Evolutionary conservation across 176 grass and related monocot species (phyloP), one percentile per base, ranked within the genome.

Genomic region (Coix lacrymajobi): DNA sequence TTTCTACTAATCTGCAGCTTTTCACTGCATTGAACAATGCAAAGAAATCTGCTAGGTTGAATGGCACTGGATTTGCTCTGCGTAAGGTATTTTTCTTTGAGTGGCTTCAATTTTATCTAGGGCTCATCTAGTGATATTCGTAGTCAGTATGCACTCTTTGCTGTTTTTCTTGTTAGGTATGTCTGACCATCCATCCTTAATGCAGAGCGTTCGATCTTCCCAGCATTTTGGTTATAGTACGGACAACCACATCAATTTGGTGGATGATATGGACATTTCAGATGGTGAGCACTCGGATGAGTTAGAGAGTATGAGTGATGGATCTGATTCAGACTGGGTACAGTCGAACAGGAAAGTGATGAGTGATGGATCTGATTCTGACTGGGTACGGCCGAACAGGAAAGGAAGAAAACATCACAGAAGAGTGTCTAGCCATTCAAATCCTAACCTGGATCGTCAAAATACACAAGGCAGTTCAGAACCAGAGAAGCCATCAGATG

Each of bases 231-330:
- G 11, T 11, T 72, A 71, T 39, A 57, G 37, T 31, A 81, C 82
- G 75, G 88, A 68, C 62, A 70, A 15, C 29, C 60, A 58, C 4
- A 76, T 78, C 4, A 80, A 67, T 34, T 92, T 68, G 71, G 70
- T 83, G 15, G 88, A 96, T 14, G 96, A 99, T 80, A 99, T 99
- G 96, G 96, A 99, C 37, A 93, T 93, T 73, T 99, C 96, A 65
- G 96, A 99, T 32, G 48, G 76, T 7, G 94, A 97, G 32, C 67
- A 92, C 11, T 89, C 92, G 0, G 81, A 67, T 39, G 90, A 88
- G 20, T 81, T 86, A 71, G 91, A 87, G 26, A 75, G 83, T 51
- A 67, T 54, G 46, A 87, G 82, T 25, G 83, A 73, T 16, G 87
- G 49, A 62, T 87, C 85, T 66, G 96, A 96, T 75, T 61, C 62